phyloP scores from a whole-genome alignment of 2,329 filamentous ascomycete genomes.

The Chaetomiaceae sp. region DNA sequence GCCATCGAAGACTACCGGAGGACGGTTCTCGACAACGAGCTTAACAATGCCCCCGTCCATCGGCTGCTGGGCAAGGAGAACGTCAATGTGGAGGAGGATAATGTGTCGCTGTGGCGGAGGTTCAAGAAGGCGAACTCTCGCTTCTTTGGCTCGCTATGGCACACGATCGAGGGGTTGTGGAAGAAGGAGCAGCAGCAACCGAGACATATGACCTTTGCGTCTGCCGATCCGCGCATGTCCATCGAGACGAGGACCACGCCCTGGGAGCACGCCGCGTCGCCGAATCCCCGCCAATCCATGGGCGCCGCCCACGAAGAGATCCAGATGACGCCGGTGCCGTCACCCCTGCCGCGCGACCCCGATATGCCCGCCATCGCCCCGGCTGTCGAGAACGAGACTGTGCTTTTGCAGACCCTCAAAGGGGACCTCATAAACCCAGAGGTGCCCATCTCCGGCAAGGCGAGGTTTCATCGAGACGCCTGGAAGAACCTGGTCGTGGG shows the following conservation, averaged over 20 bases:
- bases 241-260: constrained; percentile 56
- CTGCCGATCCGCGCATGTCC: constrained; percentile 60
- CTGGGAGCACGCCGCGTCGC: constrained; percentile 51
- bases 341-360: constrained; percentile 56
- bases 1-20: constrained; percentile 92
- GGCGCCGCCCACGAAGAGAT: constrained; percentile 65
- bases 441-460: constrained; percentile 60
- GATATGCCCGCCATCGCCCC: constrained; percentile 33
- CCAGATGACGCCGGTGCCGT: constrained; percentile 93
- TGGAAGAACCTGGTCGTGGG: constrained; percentile 97
- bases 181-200: constrained; percentile 45
- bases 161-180: constrained; percentile 44
- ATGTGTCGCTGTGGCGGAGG: constrained; percentile 77
- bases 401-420: constrained; percentile 43
- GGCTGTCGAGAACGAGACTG: constrained; percentile 36
- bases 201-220: constrained; percentile 45
- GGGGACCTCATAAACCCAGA: constrained; percentile 67
- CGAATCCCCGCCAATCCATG: constrained; percentile 47
- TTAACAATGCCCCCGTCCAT: constrained; percentile 96
- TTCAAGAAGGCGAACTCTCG: constrained; percentile 84
- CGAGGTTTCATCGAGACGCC: constrained; percentile 83
- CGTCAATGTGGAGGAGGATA: constrained; percentile 85
- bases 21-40: constrained; percentile 83
- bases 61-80: constrained; percentile 85
- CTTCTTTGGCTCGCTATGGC: constrained; percentile 51